Evolutionary conservation across 441 rosid species (phyloP).

Genomic region (Euphorbia corollata): DNA sequence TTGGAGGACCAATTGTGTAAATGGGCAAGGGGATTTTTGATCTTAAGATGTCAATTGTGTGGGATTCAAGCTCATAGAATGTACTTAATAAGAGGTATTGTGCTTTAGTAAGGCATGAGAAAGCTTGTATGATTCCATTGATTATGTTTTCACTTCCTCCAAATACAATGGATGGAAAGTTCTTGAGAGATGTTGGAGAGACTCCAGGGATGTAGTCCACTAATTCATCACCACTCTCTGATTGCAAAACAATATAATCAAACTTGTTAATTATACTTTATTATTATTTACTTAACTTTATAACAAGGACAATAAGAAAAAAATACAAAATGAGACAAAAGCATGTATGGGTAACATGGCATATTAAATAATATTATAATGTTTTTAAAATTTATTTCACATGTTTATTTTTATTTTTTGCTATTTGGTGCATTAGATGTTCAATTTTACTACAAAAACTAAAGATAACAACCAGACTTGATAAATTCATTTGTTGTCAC

Average conservation of each 20-base stretch:
- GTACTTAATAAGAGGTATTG: constrained; percentile 36
- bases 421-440: no score
- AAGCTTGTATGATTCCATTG: constrained; percentile 15
- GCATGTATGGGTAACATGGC: constrained; percentile 28
- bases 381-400: no score
- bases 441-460: no score
- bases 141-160: constrained; percentile 9
- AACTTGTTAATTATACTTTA: no score
- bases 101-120: constrained; percentile 26
- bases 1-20: constrained; percentile 27
- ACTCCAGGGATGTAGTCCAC: constrained; percentile 38
- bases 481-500: no score
- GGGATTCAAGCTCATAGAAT: constrained; percentile 34
- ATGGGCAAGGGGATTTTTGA: constrained; percentile 20
- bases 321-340: no score
- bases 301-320: neutral
- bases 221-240: constrained; percentile 22
- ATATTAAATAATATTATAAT: constrained; percentile 14
- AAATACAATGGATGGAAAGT: constrained; percentile 24
- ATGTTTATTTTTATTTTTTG: no score
- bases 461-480: no score
- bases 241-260: constrained; percentile 22
- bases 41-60: constrained; percentile 23
- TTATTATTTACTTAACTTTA: no score
- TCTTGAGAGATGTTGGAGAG: constrained; percentile 16